phyloP scores from a whole-genome alignment of 345 rosid genomes.

The Aquilaria sinensis region DNA sequence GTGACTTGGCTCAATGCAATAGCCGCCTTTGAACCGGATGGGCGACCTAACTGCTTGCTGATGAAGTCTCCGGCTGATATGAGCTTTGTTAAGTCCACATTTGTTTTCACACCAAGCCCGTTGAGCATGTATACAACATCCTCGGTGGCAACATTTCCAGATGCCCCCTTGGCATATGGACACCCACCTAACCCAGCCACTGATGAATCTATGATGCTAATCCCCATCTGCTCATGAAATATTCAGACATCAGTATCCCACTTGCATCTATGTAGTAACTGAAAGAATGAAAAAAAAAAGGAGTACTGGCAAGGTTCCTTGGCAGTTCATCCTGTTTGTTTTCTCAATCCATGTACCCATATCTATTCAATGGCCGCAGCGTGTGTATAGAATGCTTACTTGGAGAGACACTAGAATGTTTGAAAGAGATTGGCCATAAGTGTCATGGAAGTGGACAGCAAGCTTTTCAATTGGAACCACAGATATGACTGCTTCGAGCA shows the following conservation, averaged over 20 bases:
- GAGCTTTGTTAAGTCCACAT: constrained; percentile 57
- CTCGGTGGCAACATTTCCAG: constrained; percentile 75
- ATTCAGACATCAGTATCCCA: background rate
- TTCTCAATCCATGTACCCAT: no score
- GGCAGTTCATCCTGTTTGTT: no score
- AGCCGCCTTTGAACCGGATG: constrained; percentile 57
- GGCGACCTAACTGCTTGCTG: constrained; percentile 48
- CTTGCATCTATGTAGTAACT: background rate
- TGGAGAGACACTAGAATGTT: constrained; percentile 67
- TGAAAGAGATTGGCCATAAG: constrained; percentile 81
- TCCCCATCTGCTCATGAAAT: constrained; percentile 50
- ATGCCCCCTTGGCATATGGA: constrained; percentile 77
- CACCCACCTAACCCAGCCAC: constrained; percentile 74
- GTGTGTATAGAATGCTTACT: constrained; percentile 22
- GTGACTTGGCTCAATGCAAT: constrained; percentile 37
- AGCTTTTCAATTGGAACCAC: constrained; percentile 61
- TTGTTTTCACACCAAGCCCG: constrained; percentile 62
- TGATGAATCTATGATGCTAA: constrained; percentile 59
- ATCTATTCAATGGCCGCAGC: no score
- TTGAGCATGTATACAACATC: constrained; percentile 75
- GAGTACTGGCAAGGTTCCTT: background rate
- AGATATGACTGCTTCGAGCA: constrained; percentile 70
- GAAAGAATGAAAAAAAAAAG: background rate
- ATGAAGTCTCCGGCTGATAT: constrained; percentile 60
- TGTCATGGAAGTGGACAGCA: constrained; percentile 79